A percentile compares a stretch with the other conserved stretches of the same genome.
phyloP scores from a whole-genome alignment of 1,284 basidiomycete species.

The Inonotus hispidus region DNA sequence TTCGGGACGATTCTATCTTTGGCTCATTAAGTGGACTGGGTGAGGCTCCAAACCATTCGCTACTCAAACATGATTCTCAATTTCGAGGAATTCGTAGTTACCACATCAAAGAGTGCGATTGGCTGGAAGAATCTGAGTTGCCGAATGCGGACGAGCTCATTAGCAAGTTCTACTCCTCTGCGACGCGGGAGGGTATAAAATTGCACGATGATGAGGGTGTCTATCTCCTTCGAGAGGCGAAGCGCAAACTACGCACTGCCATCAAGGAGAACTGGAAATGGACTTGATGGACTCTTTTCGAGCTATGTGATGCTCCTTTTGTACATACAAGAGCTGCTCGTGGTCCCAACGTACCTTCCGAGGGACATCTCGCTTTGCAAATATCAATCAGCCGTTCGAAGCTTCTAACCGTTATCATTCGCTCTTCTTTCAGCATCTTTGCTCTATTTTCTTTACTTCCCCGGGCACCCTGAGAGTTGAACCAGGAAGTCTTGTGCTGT shows the following conservation, averaged over 20 bases:
- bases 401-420: too few relatives aligned
- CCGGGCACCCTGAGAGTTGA: too few relatives aligned
- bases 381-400: too few relatives aligned
- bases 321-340: too few relatives aligned
- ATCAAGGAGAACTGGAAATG: neutral
- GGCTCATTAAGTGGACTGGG: conserved; percentile 17
- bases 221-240: neutral
- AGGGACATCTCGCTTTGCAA: too few relatives aligned
- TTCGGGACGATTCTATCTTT: neutral
- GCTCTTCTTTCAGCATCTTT: too few relatives aligned
- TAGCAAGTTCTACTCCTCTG: conserved; percentile 5
- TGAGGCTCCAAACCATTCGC: neutral
- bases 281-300: neutral
- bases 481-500: too few relatives aligned
- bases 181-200: neutral
- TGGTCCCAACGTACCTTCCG: too few relatives aligned
- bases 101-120: conserved; percentile 3
- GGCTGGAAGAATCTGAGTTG: neutral
- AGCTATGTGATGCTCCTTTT: neutral
- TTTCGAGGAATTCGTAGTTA: conserved; percentile 3
- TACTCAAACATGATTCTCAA: neutral
- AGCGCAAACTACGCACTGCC: neutral
- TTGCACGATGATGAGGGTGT: neutral
- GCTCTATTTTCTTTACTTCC: too few relatives aligned
- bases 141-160: conserved; percentile 1